A percentile compares a stretch with the other conserved stretches of the same genome.
Conservation (phyloP, 2,329 filamentous ascomycete species). For the Fusarium acutatum region DNA sequence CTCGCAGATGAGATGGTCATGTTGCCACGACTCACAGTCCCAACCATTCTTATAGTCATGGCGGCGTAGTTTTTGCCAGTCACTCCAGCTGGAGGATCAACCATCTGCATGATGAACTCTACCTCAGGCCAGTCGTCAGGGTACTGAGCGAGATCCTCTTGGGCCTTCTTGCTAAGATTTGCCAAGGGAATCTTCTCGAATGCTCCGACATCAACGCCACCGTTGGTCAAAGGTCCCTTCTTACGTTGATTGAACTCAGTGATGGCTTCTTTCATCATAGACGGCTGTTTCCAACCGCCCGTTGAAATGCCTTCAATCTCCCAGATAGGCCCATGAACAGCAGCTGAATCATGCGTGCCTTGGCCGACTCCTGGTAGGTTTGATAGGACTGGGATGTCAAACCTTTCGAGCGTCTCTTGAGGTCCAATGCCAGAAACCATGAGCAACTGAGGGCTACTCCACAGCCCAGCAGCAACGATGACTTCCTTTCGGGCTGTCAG, state of each 20-base stretch:
- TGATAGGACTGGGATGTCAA: background rate
- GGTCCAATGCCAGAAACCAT: background rate
- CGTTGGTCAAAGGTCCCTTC: background rate
- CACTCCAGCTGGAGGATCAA: background rate
- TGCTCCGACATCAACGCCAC: background rate
- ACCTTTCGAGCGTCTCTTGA: background rate
- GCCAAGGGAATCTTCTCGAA: background rate
- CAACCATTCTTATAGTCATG: conserved; percentile 44
- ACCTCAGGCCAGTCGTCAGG: conserved; percentile 48
- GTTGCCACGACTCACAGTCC: conserved; percentile 54
- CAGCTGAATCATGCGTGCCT: background rate
- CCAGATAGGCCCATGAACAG: background rate
- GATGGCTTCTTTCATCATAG: background rate
- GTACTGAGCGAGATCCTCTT: conserved; percentile 25
- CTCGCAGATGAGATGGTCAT: conserved; percentile 49
- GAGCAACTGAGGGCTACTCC: background rate
- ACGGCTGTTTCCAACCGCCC: background rate
- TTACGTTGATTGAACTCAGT: background rate
- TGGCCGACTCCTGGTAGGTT: background rate
- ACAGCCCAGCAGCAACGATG: background rate
- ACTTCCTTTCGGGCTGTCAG: background rate
- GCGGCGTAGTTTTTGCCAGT: conserved; percentile 29
- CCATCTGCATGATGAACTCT: conserved; percentile 36
- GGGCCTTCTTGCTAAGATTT: background rate
- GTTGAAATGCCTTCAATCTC: background rate